These are phyloP conservation scores for Aureobasidium sp. DNA, from an alignment of 2,329 filamentous ascomycete species.

Conservation along the genomic window DNA sequence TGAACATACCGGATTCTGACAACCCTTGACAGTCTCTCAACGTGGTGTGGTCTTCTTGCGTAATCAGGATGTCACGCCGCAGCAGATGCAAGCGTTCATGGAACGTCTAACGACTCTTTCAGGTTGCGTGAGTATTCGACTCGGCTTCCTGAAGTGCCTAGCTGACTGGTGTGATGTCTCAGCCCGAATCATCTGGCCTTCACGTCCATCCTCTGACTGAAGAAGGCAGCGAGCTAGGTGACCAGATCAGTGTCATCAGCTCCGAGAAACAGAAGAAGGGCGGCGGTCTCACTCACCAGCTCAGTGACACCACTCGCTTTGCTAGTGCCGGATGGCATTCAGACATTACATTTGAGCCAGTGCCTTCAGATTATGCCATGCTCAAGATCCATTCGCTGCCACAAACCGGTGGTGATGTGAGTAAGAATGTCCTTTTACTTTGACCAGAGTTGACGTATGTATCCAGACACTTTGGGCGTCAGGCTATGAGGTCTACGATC, in stretches of 20 bases:
- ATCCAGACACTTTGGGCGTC: conserved; percentile 28
- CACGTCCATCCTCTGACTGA: conserved; percentile 50
- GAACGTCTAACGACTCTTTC: conserved; percentile 37
- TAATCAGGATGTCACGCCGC: conserved; percentile 39
- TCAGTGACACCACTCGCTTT: conserved; percentile 43
- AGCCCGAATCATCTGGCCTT: conserved; percentile 42
- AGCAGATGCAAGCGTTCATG: conserved; percentile 40
- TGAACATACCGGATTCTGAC: background rate
- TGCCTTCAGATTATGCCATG: conserved; percentile 47
- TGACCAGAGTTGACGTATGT: background rate
- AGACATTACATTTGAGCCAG: conserved; percentile 47
- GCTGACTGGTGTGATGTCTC: conserved; percentile 10
- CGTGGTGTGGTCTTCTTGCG: conserved; percentile 45
- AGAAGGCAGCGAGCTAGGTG: conserved; percentile 44
- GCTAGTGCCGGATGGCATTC: conserved; percentile 45
- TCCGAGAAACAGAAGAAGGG: conserved; percentile 49
- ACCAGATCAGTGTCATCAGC: conserved; percentile 50
- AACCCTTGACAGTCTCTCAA: conserved; percentile 31
- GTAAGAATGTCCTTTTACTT: conserved; percentile 17
- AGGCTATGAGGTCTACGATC: conserved; percentile 50
- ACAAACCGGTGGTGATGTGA: conserved; percentile 37
- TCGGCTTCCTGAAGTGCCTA: background rate
- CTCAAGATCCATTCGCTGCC: conserved; percentile 44
- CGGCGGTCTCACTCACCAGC: conserved; percentile 44
- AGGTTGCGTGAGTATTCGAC: conserved; percentile 29